Conservation (phyloP, 164 flowering plant species). For the Dillenia suffruticosa region DNA sequence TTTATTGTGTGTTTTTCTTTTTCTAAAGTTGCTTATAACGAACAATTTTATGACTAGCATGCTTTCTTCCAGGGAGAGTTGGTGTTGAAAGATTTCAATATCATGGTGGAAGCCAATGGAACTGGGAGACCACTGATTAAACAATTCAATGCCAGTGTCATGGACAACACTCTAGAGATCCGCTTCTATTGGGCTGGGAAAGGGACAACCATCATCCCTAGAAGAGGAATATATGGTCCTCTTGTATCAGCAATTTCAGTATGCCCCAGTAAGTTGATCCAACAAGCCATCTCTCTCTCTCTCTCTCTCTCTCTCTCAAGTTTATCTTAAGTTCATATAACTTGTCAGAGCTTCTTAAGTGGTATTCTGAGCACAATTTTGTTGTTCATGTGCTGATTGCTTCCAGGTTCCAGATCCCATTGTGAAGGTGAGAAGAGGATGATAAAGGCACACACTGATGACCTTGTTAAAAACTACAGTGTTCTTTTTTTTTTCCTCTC, state of each 20-base stretch:
- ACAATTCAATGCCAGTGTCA: constrained; percentile 26
- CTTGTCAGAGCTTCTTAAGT: too few relatives aligned
- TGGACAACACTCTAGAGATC: constrained; percentile 34
- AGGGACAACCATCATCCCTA: constrained; percentile 58
- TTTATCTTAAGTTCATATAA: too few relatives aligned
- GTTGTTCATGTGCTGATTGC: too few relatives aligned
- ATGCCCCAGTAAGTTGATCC: constrained; percentile 29
- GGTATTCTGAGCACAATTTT: too few relatives aligned
- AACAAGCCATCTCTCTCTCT: too few relatives aligned
- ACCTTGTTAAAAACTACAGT: too few relatives aligned
- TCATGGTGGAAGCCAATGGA: constrained; percentile 36
- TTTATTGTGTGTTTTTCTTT: background rate
- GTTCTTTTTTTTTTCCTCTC: too few relatives aligned
- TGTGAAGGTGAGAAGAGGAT: too few relatives aligned
- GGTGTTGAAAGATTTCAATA: constrained; percentile 43
- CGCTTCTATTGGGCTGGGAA: constrained; percentile 49
- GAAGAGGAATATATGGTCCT: constrained; percentile 55
- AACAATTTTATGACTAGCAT: background rate
- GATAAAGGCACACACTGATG: too few relatives aligned
- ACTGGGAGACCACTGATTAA: constrained; percentile 30
- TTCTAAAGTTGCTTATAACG: too few relatives aligned
- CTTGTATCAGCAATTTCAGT: constrained; percentile 59
- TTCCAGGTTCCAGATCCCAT: too few relatives aligned
- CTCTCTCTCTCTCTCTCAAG: too few relatives aligned
- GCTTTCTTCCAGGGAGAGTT: constrained; percentile 31